Conservation (phyloP, 2,329 filamentous ascomycete species). For the Sordariomycetes sp. region DNA sequence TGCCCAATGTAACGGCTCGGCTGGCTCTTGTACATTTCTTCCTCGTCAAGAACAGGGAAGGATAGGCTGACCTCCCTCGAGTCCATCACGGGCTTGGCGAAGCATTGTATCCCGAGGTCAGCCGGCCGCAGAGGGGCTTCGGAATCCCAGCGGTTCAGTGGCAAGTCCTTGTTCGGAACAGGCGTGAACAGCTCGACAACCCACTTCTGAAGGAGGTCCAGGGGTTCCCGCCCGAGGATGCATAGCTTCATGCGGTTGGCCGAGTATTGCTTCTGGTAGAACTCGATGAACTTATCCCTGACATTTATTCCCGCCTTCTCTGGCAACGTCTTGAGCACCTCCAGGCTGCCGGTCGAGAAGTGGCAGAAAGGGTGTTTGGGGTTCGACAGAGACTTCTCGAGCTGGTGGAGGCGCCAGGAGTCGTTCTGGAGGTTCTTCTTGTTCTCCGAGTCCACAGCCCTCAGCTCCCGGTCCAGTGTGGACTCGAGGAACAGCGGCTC, state of each 20-base stretch:
- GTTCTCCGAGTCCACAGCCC: conserved; percentile 88
- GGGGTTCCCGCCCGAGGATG: conserved; percentile 67
- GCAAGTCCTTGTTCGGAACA: conserved; percentile 72
- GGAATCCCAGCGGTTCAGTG: conserved; percentile 43
- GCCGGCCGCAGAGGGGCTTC: conserved; percentile 37
- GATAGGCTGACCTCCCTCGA: conserved; percentile 66
- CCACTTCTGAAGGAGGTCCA: conserved; percentile 79
- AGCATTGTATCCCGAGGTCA: conserved; percentile 57
- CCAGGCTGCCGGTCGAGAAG: conserved; percentile 82
- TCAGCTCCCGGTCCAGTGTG: conserved; percentile 77
- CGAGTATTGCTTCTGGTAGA: conserved; percentile 82
- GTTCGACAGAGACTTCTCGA: conserved; percentile 82
- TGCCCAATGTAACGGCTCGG: conserved; percentile 82
- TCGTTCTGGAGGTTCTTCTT: conserved; percentile 96
- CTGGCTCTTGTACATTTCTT: conserved; percentile 66
- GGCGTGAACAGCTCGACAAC: conserved; percentile 72
- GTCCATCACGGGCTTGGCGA: conserved; percentile 88
- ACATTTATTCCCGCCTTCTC: conserved; percentile 74
- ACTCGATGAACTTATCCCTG: conserved; percentile 83
- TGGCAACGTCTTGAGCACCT: conserved; percentile 75
- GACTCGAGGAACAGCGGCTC: conserved; percentile 75
- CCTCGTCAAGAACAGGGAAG: conserved; percentile 81
- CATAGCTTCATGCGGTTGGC: conserved; percentile 91
- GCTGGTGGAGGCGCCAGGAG: conserved; percentile 75
- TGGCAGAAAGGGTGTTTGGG: conserved; percentile 80